Base-by-base conservation (phyloP, 1,284 basidiomycete genomes). In the Heliocybe sulcata region DNA sequence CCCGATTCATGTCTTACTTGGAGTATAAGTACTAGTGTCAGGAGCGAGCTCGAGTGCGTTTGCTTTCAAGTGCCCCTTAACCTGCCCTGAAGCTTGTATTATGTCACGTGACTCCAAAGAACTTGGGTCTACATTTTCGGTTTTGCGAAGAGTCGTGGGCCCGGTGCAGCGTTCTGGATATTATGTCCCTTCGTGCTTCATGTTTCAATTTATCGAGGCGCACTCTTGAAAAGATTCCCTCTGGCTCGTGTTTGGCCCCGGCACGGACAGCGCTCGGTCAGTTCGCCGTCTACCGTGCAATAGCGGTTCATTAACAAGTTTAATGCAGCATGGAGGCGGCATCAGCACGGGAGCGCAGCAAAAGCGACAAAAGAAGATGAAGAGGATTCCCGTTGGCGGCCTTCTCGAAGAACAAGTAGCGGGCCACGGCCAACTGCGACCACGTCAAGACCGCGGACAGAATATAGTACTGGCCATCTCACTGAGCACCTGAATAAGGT, bases 401-500 rank as follows among this genome's bases (percentile, higher is more conserved):
- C 14, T 4, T n/a, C 8, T 23, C n/a, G 9, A 49, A 12, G 6
- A 26, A 22, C 4, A 3, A 26, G 47, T n/a, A 49, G 22, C 8
- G 12, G 14, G 20, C 20, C 11, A 12, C 16, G 27, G 47, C 23
- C 14, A 26, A 25, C 10, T 16, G 16, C 16, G 38, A n/a, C 9
- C 9, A 16, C 4, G n/a, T n/a, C 38, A 20, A 16, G 16, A 42
- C n/a, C 4, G 3, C 38, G 19, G 38, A 6, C 3, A 6, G 38
- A 42, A 6, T 42, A 42, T 6, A 16, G 16, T 16, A 42, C 38
- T n/a, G n/a, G 8, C 19, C 38, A 42, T 42, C 38, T 42, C 38
- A 42, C 38, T n/a, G 38, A 16, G 16, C 82, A 90, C 63, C 69
- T 90, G n/a, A 73, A 80, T 61, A 67, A 71, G 27, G 67, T 87